Evolutionary conservation across 371 early-diverging fungal genomes (phyloP).

Genomic region (Rhizopus stolonifer): DNA sequence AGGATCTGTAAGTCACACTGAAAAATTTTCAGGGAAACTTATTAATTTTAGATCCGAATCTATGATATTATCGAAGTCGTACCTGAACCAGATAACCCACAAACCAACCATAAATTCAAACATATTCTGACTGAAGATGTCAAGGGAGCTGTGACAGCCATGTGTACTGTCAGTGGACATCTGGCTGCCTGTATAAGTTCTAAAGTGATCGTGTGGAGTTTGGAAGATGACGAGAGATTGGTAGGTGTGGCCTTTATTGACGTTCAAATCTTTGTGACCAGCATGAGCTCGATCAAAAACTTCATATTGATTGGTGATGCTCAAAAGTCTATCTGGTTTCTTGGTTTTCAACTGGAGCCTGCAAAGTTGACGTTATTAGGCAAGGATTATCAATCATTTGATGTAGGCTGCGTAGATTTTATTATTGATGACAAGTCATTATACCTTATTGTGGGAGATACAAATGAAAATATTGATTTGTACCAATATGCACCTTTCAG

Average conservation of each 20-base stretch:
- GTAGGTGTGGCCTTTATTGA: slow-evolving; percentile 97
- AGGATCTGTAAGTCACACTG: slow-evolving; percentile 70
- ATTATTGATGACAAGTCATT: slow-evolving; percentile 75
- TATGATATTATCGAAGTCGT: slow-evolving; percentile 98
- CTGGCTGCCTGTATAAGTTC: slow-evolving; percentile 89
- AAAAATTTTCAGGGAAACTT: not conserved
- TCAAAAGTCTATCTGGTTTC: slow-evolving; percentile 89
- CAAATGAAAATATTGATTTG: slow-evolving; percentile 78
- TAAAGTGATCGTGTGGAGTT: slow-evolving; percentile 88
- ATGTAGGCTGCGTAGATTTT: slow-evolving; percentile 72
- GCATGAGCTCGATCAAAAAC: slow-evolving; percentile 84
- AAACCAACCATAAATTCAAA: slow-evolving; percentile 93
- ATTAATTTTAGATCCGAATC: slow-evolving; percentile 66
- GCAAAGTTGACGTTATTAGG: slow-evolving; percentile 87
- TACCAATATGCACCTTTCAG: slow-evolving; percentile 87
- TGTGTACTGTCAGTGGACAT: slow-evolving; percentile 87
- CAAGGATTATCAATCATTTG: slow-evolving; percentile 82
- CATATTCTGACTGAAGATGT: slow-evolving; percentile 82
- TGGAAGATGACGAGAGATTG: slow-evolving; percentile 87
- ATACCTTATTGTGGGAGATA: slow-evolving; percentile 81
- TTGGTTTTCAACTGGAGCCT: slow-evolving; percentile 97
- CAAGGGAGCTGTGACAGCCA: slow-evolving; percentile 92
- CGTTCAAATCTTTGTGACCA: slow-evolving; percentile 87
- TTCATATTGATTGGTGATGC: slow-evolving; percentile 93
- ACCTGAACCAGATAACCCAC: slow-evolving; percentile 93